Base-by-base conservation (phyloP, 1,284 basidiomycete species). In the Paramarasmius palmivorus region DNA sequence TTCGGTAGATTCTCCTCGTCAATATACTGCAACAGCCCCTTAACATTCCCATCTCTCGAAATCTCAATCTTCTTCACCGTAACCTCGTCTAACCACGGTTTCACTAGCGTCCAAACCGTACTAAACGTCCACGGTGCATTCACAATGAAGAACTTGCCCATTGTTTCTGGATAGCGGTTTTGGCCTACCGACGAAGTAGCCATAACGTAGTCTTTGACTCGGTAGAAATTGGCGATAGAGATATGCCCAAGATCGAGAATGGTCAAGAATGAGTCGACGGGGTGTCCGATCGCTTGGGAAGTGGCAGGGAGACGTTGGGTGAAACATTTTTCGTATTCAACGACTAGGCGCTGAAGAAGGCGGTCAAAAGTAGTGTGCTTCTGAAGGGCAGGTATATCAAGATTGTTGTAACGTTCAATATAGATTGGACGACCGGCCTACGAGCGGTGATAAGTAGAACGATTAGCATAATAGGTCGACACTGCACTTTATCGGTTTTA, bases 81-180 rank as follows among this genome's bases (percentile, higher is more conserved):
- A 35, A 95, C 95, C 63, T 90, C 88, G 74, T 98, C 96, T 61
- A 99, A 79, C 93, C 93, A 98, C 7, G 84, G 86, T 76, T 95
- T 97, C 76, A 98, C 84, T 63, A 95, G 74, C 26, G 75, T 57
- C 96, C 96, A 99, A 40, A 97, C 89, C 42, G 89, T 84, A 48
- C 84, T 83, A 78, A 98, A 98, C 52, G 88, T 83, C 86, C 90
- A 97, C 1, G 96, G 95, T 0, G 93, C 88, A 67, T 95, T 95
- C 78, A 95, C 89, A 78, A 98, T 95, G 78, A 85, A 97, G 80
- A 97, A 96, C 68, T 91, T 91, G 73, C 95, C 95, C 95, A 98
- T 96, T 58, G 84, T 88, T 72, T 95, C 92, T n/a, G 93, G 92
- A 75, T 95, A 97, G 64, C 91, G 81, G 74, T 96, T 84, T 76